These are phyloP conservation scores for Cucumis cinereus DNA, from an alignment of 306 rosid genomes.

Conservation along the genomic window DNA sequence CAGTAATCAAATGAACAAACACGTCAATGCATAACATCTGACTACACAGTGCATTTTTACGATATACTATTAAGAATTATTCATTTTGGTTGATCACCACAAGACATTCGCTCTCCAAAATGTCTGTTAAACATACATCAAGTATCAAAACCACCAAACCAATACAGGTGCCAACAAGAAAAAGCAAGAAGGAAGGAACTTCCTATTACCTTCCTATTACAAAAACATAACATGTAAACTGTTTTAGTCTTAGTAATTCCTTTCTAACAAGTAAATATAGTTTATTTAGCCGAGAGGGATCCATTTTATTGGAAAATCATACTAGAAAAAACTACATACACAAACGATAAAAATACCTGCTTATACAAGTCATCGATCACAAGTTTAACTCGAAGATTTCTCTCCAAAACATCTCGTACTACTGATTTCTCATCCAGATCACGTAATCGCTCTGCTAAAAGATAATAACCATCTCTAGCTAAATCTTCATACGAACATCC, in stretches of 20 bases:
- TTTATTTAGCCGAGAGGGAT: background rate
- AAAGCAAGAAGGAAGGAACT: background rate
- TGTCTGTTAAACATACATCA: background rate
- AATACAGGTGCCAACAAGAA: background rate
- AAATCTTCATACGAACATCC: constrained; percentile 52
- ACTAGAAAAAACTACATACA: background rate
- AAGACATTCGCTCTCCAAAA: background rate
- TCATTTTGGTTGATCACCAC: background rate
- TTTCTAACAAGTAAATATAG: background rate
- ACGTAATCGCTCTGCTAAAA: constrained; percentile 80
- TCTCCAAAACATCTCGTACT: constrained; percentile 49
- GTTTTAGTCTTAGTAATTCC: background rate
- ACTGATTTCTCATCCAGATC: constrained; percentile 52
- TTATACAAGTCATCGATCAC: constrained; percentile 30
- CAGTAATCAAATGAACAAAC: background rate
- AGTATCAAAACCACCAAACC: background rate
- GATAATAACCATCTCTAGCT: constrained; percentile 91
- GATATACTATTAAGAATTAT: background rate
- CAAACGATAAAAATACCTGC: constrained; percentile 30
- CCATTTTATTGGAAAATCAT: background rate
- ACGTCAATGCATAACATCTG: background rate
- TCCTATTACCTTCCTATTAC: background rate
- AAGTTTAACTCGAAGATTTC: constrained; percentile 37
- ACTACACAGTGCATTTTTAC: background rate
- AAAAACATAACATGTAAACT: background rate